phyloP scores from a whole-genome alignment of 2,329 filamentous ascomycete species.

The Botrytis fragariae region DNA sequence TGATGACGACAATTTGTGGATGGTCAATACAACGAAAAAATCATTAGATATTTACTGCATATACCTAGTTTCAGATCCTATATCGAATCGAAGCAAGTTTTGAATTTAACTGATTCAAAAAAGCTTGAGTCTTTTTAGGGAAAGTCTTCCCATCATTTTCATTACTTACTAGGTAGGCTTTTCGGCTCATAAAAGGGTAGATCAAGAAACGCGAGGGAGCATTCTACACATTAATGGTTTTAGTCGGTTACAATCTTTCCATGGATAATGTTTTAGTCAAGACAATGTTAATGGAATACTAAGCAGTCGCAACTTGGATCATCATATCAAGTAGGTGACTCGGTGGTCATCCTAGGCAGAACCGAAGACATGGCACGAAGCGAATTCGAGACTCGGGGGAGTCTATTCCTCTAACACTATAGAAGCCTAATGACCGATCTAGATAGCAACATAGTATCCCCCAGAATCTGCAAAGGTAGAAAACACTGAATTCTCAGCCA shows the following conservation, averaged over 20 bases:
- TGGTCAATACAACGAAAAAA: neutral
- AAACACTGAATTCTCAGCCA: too few species aligned
- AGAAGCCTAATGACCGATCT: too few species aligned
- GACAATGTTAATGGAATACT: neutral
- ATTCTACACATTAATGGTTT: neutral
- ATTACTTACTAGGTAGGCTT: neutral
- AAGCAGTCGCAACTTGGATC: neutral
- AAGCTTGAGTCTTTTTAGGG: neutral
- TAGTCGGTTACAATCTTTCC: neutral
- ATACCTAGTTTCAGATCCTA: neutral
- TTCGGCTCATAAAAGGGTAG: neutral
- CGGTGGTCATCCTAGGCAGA: neutral
- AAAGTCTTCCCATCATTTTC: neutral
- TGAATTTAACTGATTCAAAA: neutral
- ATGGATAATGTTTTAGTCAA: neutral
- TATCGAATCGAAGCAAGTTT: neutral
- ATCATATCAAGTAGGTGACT: neutral
- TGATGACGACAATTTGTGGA: neutral
- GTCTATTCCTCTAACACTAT: neutral
- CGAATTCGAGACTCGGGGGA: neutral
- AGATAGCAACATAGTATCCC: neutral
- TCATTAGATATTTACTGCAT: neutral
- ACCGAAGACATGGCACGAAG: neutral
- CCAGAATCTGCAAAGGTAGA: neutral
- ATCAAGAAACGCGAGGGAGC: neutral